phyloP scores from a whole-genome alignment of 2,329 filamentous ascomycete species.

The Blumeriella jaapii region DNA sequence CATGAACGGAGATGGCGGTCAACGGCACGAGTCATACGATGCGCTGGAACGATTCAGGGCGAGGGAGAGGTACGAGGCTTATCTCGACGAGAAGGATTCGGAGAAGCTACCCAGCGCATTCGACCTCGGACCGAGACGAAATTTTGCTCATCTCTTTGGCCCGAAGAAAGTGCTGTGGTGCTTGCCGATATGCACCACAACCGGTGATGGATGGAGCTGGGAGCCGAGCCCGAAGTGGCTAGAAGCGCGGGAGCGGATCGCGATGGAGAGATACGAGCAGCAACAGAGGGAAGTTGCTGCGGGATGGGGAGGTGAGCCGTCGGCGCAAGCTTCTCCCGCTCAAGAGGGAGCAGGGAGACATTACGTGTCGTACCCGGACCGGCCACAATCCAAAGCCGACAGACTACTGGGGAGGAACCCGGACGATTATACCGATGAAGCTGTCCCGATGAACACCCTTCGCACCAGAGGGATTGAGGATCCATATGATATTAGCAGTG shows the following conservation, averaged over 20 bases:
- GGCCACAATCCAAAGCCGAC: conserved; percentile 27
- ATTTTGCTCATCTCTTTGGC: conserved; percentile 75
- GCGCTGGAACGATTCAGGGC: conserved; percentile 52
- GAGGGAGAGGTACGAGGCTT: conserved; percentile 59
- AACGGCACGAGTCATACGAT: conserved; percentile 30
- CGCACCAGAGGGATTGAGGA: conserved; percentile 17
- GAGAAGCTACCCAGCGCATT: conserved; percentile 87
- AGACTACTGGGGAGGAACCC: conserved; percentile 26
- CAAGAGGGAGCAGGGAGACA: conserved; percentile 22
- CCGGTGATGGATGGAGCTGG: conserved; percentile 90
- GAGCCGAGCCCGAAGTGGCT: conserved; percentile 74
- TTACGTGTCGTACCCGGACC: conserved; percentile 21
- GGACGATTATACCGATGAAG: conserved; percentile 20
- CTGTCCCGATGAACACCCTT: conserved; percentile 24
- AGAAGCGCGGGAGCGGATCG: conserved; percentile 54
- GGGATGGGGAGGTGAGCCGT: conserved; percentile 46
- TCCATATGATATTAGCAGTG: conserved; percentile 24
- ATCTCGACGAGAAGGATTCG: conserved; percentile 82
- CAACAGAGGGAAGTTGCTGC: conserved; percentile 51
- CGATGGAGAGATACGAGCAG: conserved; percentile 45
- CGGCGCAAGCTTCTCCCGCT: conserved; percentile 9
- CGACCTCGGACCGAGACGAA: conserved; percentile 72
- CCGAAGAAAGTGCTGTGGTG: conserved; percentile 61
- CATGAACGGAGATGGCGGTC: conserved; percentile 31
- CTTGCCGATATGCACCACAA: conserved; percentile 73